Evolutionary conservation across 495 filamentous ascomycete species (phyloP), one percentile per base, ranked within the genome.

Genomic region (Penicillium psychrofluorescens): DNA sequence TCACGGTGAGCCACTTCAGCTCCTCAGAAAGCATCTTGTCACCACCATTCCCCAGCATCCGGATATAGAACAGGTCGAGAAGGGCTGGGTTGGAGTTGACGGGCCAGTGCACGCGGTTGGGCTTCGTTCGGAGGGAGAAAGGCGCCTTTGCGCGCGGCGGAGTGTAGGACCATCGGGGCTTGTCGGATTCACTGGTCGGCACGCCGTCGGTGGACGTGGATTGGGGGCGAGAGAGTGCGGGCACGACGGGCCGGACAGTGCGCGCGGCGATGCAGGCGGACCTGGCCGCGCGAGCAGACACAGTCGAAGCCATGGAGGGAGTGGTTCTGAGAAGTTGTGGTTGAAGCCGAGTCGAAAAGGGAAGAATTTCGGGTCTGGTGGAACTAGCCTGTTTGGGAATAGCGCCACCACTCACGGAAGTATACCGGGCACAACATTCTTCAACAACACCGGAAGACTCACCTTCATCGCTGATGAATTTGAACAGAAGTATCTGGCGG

Each of bases 1-100:
- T 99, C 45, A 99, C 78, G 9, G 91, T 90, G 51, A 96, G 75
- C 92, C 91, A 99, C 67, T 96, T 95, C 52, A 91, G 72, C 67
- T 97, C 90, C 2, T 95, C 89, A 30, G 81, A 82, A 49, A 97
- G 74, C 61, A 90, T 54, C 50, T 76, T 72, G 44, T 83, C 76
- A 51, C 87, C 85, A 43, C 77, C 74, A 42, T 63, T 63, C 14
- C 90, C 88, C 41, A 96, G 67, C 44, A 96, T 61, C 22, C 68
- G 69, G 34, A 73, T 71, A 62, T 95, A 91, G 61, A 88, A 83
- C 33, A 71, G 61, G 58, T 97, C 85, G 34, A 99, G 67, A 44
- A 71, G 66, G 40, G 65, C 64, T 11, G 84, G 86, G 51, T 91
- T 78, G 5, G 80, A 70, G 63, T 99, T 97, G 62, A 86, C 79